Evolutionary conservation across 2,329 filamentous ascomycete genomes (phyloP).

Genomic region (Teratosphaeria zuluensis): DNA sequence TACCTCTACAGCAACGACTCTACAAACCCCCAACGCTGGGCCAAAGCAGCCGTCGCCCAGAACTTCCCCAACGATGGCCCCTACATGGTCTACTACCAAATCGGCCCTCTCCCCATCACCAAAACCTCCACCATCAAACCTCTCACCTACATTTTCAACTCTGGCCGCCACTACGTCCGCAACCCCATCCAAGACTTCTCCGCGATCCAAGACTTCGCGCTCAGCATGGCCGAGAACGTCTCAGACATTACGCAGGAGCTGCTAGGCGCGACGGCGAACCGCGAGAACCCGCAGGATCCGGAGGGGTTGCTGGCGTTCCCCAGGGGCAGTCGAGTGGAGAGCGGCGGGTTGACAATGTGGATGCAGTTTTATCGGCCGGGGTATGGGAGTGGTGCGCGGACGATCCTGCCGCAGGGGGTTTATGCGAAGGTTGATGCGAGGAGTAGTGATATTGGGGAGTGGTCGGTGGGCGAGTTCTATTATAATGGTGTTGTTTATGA

Average conservation of each 20-base stretch:
- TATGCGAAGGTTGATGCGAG: slow-evolving; percentile 39
- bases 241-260: slow-evolving; percentile 38
- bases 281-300: slow-evolving; percentile 31
- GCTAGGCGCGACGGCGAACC: slow-evolving; percentile 31
- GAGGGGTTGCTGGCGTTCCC: slow-evolving; percentile 25
- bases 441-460: slow-evolving; percentile 40
- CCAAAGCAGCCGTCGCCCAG: slow-evolving; percentile 36
- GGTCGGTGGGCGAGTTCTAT: slow-evolving; percentile 41
- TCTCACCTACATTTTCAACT: slow-evolving; percentile 35
- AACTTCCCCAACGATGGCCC: slow-evolving; percentile 28
- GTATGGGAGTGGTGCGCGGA: slow-evolving; percentile 32
- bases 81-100: slow-evolving; percentile 35
- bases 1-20: slow-evolving; percentile 33
- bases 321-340: slow-evolving; percentile 34
- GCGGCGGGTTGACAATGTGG: slow-evolving; percentile 39
- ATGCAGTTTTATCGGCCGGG: slow-evolving; percentile 36
- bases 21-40: slow-evolving; percentile 32
- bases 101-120: slow-evolving; percentile 41
- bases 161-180: slow-evolving; percentile 27
- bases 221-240: slow-evolving; percentile 25
- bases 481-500: slow-evolving; percentile 46
- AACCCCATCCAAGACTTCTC: slow-evolving; percentile 20
- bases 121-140: slow-evolving; percentile 30
- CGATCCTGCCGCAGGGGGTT: slow-evolving; percentile 39
- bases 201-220: slow-evolving; percentile 13